Evolutionary conservation across 1,284 basidiomycete species (phyloP).

Genomic region (Flammula alnicola): DNA sequence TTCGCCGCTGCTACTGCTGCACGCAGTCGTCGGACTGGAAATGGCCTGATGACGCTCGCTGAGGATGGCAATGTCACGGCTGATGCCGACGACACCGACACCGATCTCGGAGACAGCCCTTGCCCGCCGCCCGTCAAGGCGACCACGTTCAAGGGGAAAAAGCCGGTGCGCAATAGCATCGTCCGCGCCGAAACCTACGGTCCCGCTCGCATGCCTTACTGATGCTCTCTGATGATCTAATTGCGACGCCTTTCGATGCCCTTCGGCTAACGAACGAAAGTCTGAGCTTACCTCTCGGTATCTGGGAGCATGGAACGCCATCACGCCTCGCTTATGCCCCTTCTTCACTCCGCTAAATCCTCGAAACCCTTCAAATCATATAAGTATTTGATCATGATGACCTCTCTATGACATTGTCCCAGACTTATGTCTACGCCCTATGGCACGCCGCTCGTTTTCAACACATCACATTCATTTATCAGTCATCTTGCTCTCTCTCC

Average conservation of each 20-base stretch:
- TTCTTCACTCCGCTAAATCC: not conserved
- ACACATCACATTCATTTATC: constrained; percentile 9
- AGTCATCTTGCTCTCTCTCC: constrained; percentile 2
- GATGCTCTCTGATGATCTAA: constrained; percentile 20
- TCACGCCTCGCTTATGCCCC: not conserved
- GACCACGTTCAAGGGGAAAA: constrained; percentile 44
- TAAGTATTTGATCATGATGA: constrained; percentile 7
- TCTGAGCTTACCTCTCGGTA: not conserved
- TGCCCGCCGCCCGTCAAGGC: constrained; percentile 75
- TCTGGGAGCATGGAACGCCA: not conserved
- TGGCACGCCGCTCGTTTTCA: constrained; percentile 12
- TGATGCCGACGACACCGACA: constrained; percentile 73
- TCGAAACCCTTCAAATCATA: not conserved
- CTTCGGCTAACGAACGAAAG: constrained; percentile 1
- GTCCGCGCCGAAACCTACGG: constrained; percentile 69
- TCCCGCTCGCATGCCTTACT: constrained; percentile 52
- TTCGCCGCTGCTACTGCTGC: constrained; percentile 73
- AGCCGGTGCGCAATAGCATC: constrained; percentile 43
- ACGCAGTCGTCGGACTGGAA: constrained; percentile 57
- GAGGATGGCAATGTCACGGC: constrained; percentile 64
- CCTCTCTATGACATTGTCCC: constrained; percentile 6
- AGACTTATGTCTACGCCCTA: constrained; percentile 7
- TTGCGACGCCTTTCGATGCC: not conserved
- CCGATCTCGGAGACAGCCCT: constrained; percentile 78
- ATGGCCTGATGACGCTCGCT: constrained; percentile 57